Evolutionary conservation across 2,329 filamentous ascomycete species (phyloP).

Genomic region (Chaetomium strumarium): DNA sequence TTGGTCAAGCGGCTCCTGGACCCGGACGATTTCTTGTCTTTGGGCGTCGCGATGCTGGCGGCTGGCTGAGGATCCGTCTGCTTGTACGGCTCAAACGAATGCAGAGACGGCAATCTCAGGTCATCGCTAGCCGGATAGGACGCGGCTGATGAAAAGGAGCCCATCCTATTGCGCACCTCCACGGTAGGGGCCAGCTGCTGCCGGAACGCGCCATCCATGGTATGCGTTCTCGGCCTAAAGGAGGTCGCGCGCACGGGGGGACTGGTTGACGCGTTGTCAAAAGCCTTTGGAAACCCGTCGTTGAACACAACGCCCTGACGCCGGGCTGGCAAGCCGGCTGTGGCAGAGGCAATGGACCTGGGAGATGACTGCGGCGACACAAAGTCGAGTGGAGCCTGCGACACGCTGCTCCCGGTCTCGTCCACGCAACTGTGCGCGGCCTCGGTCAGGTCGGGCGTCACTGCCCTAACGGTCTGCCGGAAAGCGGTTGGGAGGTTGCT

Average conservation of each 20-base stretch:
- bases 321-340: slow-evolving; percentile 27
- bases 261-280: slow-evolving; percentile 42
- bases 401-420: slow-evolving; percentile 15
- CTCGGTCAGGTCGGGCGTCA: slow-evolving; percentile 57
- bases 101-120: slow-evolving; percentile 29
- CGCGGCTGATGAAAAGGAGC: slow-evolving; percentile 61
- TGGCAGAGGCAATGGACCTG: slow-evolving; percentile 36
- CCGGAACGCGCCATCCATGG: slow-evolving; percentile 51
- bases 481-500: slow-evolving; percentile 26
- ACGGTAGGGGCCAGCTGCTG: slow-evolving; percentile 37
- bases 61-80: slow-evolving; percentile 33
- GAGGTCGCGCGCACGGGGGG: slow-evolving; percentile 34
- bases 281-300: slow-evolving; percentile 47
- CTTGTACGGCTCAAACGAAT: slow-evolving; percentile 35
- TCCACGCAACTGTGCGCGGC: slow-evolving; percentile 26
- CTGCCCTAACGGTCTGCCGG: slow-evolving; percentile 51
- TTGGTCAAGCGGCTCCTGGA: slow-evolving; percentile 48
- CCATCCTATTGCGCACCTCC: slow-evolving; percentile 58
- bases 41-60: slow-evolving; percentile 28
- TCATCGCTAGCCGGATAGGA: slow-evolving; percentile 50
- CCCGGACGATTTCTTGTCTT: slow-evolving; percentile 42
- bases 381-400: slow-evolving; percentile 29
- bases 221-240: slow-evolving; percentile 51
- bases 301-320: slow-evolving; percentile 58
- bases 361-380: slow-evolving; percentile 43